phyloP scores from a whole-genome alignment of 768 basidiomycete species.

The Boletus rex-veris region DNA sequence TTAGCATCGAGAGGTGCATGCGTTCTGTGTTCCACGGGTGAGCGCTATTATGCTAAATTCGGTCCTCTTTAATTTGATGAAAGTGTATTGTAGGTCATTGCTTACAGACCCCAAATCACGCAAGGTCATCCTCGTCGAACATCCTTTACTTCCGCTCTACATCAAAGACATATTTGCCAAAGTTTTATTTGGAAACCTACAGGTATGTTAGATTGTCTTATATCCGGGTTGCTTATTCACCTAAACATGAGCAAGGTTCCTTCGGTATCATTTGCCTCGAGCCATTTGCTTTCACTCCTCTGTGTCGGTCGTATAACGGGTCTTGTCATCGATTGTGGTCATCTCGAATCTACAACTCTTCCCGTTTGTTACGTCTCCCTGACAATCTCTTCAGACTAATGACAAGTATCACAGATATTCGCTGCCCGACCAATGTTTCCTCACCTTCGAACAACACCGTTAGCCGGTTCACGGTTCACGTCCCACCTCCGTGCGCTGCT shows the following conservation, averaged over 20 bases:
- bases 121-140: constrained; percentile 91
- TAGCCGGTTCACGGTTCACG: constrained; percentile 81
- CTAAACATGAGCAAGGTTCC: constrained; percentile 59
- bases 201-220: constrained; percentile 42
- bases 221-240: neutral
- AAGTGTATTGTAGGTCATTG: constrained; percentile 59
- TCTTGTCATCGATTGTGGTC: constrained; percentile 89
- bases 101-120: constrained; percentile 93
- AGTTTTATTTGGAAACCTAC: constrained; percentile 85
- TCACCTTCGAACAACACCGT: constrained; percentile 77
- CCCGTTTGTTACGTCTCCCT: constrained; percentile 54
- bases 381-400: neutral
- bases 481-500: constrained; percentile 79
- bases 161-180: constrained; percentile 88
- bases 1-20: constrained; percentile 63
- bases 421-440: constrained; percentile 85
- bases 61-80: constrained; percentile 8
- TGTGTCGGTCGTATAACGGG: constrained; percentile 89
- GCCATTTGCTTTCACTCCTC: constrained; percentile 80
- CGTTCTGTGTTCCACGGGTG: constrained; percentile 85
- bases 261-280: constrained; percentile 88
- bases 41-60: constrained; percentile 23
- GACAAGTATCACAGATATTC: constrained; percentile 64
- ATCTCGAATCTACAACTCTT: constrained; percentile 83
- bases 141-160: constrained; percentile 78